Conservation (phyloP, 345 rosid genomes). For the Syzygium jambos region DNA sequence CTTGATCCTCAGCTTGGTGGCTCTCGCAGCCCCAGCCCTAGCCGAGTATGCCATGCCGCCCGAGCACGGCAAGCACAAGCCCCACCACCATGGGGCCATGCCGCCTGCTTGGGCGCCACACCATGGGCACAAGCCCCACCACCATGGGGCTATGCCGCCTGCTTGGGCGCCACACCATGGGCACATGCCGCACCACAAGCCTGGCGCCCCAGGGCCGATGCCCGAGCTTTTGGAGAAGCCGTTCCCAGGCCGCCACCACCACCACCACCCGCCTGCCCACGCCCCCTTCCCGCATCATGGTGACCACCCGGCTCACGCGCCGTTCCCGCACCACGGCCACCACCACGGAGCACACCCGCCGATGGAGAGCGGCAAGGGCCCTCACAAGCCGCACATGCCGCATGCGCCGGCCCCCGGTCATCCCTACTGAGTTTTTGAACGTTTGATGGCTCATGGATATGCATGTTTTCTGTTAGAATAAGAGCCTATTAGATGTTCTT, state of each 20-base stretch:
- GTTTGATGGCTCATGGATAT: not conserved
- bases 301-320: not conserved
- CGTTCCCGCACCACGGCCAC: not conserved
- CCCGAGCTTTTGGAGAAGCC: not conserved
- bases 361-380: not conserved
- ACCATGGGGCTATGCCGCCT: not conserved
- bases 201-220: not conserved
- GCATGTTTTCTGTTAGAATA: not conserved
- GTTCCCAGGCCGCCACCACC: not conserved
- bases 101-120: not conserved
- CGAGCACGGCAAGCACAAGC: not conserved
- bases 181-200: not conserved
- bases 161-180: not conserved
- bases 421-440: not conserved
- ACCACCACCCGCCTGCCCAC: not conserved
- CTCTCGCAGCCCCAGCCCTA: not conserved
- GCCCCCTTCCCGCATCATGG: not conserved
- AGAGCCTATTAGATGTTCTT: not conserved
- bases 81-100: not conserved
- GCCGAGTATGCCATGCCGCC: not conserved
- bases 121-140: not conserved
- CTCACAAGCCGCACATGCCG: not conserved
- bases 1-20: slow-evolving; percentile 15
- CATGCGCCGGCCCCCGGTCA: not conserved
- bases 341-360: not conserved